Percentiles rank a stretch among this genome's conserved stretches.
Conservation (phyloP, 441 rosid species). For the Omphalea diandra region DNA sequence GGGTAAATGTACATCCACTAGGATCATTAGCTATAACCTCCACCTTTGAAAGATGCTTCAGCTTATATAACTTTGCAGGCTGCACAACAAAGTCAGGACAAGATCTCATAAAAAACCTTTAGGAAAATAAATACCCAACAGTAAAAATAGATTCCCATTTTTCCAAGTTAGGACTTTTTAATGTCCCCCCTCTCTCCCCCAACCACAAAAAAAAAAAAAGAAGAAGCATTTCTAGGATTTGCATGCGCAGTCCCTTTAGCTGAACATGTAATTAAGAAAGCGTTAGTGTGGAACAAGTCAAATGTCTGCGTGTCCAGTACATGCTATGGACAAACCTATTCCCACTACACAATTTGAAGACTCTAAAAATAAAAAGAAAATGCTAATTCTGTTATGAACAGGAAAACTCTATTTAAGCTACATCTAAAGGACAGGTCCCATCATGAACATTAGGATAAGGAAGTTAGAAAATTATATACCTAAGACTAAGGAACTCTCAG, state of each 20-base stretch:
- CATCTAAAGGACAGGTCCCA: background rate
- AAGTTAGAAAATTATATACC: conserved; percentile 1
- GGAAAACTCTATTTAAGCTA: background rate
- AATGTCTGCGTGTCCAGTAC: background rate
- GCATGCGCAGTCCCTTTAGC: too few relatives aligned
- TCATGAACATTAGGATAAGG: background rate
- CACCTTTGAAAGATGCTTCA: conserved; percentile 92
- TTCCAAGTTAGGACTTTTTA: background rate
- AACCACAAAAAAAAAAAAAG: background rate
- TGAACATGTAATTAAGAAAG: background rate
- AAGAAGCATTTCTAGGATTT: too few relatives aligned
- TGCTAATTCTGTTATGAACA: background rate
- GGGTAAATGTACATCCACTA: conserved; percentile 95
- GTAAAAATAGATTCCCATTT: background rate
- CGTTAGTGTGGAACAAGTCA: background rate
- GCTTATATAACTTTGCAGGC: conserved; percentile 96
- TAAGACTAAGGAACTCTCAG: background rate
- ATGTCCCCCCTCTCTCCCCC: background rate
- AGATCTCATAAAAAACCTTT: conserved; percentile 14
- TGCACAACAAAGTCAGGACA: conserved; percentile 37
- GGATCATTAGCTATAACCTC: conserved; percentile 97
- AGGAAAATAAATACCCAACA: background rate
- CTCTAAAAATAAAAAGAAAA: background rate
- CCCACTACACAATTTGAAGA: background rate
- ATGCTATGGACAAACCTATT: background rate